A percentile compares a stretch with the other conserved stretches of the same genome.
phyloP scores from a whole-genome alignment of 371 early-diverging fungal genomes.

The Rhizopus sp. region DNA sequence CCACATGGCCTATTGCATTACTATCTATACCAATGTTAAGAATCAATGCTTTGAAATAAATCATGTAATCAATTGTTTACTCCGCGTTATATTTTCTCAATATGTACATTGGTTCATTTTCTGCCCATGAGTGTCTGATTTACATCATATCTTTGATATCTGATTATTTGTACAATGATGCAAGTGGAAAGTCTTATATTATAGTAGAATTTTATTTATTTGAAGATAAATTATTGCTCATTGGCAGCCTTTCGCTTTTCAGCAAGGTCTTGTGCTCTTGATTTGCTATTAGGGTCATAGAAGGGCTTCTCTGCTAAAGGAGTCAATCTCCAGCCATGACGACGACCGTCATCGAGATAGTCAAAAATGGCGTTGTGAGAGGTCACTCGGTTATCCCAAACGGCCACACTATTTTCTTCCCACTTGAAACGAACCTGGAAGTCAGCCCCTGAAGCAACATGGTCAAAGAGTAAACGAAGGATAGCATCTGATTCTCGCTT shows the following conservation, averaged over 20 bases:
- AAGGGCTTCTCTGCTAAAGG: constrained; percentile 57
- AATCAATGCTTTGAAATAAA: too few relatives aligned
- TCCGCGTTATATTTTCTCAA: too few relatives aligned
- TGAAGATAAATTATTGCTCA: not conserved
- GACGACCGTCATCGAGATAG: constrained; percentile 46
- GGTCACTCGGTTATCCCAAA: constrained; percentile 68
- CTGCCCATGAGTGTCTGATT: too few relatives aligned
- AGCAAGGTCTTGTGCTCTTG: constrained; percentile 18
- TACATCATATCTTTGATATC: too few relatives aligned
- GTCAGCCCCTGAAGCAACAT: constrained; percentile 49
- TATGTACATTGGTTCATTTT: too few relatives aligned
- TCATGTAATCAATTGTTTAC: too few relatives aligned
- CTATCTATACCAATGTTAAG: too few relatives aligned
- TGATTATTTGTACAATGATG: too few relatives aligned
- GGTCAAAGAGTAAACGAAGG: constrained; percentile 50
- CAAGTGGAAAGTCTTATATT: not conserved
- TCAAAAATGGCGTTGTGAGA: constrained; percentile 60
- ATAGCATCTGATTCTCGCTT: constrained; percentile 58
- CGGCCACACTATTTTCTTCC: constrained; percentile 62
- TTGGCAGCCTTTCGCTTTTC: constrained; percentile 11
- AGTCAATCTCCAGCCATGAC: constrained; percentile 53
- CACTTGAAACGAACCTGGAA: constrained; percentile 69
- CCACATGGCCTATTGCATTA: too few relatives aligned
- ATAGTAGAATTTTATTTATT: not conserved
- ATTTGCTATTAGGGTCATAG: constrained; percentile 55